Evolutionary conservation across 805 yeast species (phyloP), one percentile per base, ranked within the genome.

Genomic region (Priceomyces haplophilus): DNA sequence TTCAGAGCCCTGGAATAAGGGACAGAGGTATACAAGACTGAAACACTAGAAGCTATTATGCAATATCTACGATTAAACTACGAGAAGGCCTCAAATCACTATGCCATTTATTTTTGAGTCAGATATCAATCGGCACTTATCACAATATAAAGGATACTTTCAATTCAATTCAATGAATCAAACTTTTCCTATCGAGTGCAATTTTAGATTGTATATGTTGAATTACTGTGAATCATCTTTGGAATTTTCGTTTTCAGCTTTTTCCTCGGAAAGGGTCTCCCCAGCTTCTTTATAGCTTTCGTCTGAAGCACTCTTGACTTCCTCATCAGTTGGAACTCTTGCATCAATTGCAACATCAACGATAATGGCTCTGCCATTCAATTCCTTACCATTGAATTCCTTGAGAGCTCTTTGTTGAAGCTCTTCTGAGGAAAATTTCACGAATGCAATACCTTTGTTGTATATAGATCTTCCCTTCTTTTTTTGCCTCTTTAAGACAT

Each of bases 301-400:
- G 16, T 34, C 48, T 33, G 29, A 40, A 18, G 42, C 34, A 37
- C 54, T 64, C 18, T 56, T 59, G 21, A 56, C 62, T 25, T 55
- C 65, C 7, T 56, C 68, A 34, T 48, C 52, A 19, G 52, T 51
- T 31, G 56, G 57, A 31, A 53, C 49, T 49, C 73, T 68, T 8
- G 82, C 69, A 54, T 83, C 87, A 48, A 85, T 76, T 16, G 96
- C 96, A 52, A 83, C 76, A 50, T 82, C 83, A 45, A 85, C 88
- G 36, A 75, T 66, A 45, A 89, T 66, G 38, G 71, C 72, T 61
- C 86, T 78, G 39, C 85, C 96, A 47, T 79, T 78, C 52, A 84
- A 66, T 40, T 72, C 75, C 55, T 72, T 73, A 41, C 88, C 95
- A 49, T 84, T 75, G 62, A 82, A 81, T 55, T 79, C 78, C 29